Conservation (phyloP, 192 early-diverging fungal genomes). For the Gamsiella multidivaricata region DNA sequence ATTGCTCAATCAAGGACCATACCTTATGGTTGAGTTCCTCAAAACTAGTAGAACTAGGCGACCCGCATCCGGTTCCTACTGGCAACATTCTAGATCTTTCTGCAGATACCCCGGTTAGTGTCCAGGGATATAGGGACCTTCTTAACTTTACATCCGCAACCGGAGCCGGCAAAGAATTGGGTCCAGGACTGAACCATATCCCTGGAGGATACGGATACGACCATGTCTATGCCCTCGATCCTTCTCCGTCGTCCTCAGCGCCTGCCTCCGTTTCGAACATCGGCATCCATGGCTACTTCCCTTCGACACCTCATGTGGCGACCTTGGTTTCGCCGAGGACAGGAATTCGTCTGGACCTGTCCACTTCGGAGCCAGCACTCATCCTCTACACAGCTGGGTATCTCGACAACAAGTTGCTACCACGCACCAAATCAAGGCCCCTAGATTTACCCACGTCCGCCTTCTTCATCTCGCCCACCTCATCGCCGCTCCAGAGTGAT, state of each 20-base stretch:
- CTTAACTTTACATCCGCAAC: constrained; percentile 2
- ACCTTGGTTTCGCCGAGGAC: constrained; percentile 48
- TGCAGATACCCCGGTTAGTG: constrained; percentile 55
- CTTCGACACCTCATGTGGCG: constrained; percentile 34
- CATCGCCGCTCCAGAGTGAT: background rate
- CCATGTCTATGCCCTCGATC: constrained; percentile 70
- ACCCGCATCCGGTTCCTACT: constrained; percentile 32
- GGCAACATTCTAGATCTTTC: constrained; percentile 13
- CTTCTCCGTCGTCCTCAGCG: constrained; percentile 49
- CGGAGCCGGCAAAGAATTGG: constrained; percentile 42
- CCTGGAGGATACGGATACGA: constrained; percentile 80
- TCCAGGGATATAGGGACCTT: constrained; percentile 38
- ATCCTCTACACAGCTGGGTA: constrained; percentile 89
- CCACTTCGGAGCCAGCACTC: constrained; percentile 77
- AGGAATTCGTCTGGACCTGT: constrained; percentile 69
- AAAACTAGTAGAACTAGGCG: constrained; percentile 25
- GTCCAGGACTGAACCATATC: constrained; percentile 65
- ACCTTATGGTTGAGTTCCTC: constrained; percentile 64
- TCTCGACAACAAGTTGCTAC: constrained; percentile 57
- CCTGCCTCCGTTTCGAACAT: constrained; percentile 1
- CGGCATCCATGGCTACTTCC: constrained; percentile 38
- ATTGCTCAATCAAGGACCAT: constrained; percentile 61
- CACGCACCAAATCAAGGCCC: constrained; percentile 23
- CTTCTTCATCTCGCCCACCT: constrained; percentile 12
- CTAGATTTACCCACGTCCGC: constrained; percentile 4